phyloP scores from a whole-genome alignment of 345 rosid species.

The Salix suchowensis region DNA sequence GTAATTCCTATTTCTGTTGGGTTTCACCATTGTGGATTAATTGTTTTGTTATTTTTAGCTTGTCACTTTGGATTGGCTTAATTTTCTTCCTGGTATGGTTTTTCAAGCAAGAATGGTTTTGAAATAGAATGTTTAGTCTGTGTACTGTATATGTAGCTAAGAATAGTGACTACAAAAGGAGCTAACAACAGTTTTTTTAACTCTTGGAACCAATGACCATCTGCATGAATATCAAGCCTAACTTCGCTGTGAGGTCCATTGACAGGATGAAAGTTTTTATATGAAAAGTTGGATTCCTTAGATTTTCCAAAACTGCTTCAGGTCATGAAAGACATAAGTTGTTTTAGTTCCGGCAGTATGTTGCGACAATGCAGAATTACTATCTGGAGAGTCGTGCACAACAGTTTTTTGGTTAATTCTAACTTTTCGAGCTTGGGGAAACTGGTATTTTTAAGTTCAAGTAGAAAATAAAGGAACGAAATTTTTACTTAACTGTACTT shows the following conservation, averaged over 20 bases:
- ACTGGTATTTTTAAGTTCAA: background rate
- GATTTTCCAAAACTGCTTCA: background rate
- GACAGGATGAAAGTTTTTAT: background rate
- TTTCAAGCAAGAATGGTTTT: background rate
- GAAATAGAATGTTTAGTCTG: background rate
- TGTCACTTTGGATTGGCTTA: background rate
- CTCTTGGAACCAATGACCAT: background rate
- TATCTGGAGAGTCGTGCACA: background rate
- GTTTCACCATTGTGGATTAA: background rate
- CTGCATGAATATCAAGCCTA: background rate
- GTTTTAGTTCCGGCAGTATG: background rate
- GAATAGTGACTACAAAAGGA: background rate
- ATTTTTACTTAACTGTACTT: background rate
- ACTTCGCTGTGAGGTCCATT: background rate
- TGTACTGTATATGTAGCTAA: background rate
- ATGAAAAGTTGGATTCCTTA: background rate
- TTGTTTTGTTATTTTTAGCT: background rate
- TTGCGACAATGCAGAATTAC: background rate
- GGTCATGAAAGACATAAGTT: background rate
- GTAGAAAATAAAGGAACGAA: background rate
- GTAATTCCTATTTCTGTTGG: constrained; percentile 12
- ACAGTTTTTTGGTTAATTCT: background rate
- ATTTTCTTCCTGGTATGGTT: background rate
- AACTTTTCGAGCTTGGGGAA: background rate
- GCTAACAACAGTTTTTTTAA: background rate